These are phyloP conservation scores for Linnemannia schmuckeri DNA, from an alignment of 192 early-diverging fungal genomes.

Conservation along the genomic window DNA sequence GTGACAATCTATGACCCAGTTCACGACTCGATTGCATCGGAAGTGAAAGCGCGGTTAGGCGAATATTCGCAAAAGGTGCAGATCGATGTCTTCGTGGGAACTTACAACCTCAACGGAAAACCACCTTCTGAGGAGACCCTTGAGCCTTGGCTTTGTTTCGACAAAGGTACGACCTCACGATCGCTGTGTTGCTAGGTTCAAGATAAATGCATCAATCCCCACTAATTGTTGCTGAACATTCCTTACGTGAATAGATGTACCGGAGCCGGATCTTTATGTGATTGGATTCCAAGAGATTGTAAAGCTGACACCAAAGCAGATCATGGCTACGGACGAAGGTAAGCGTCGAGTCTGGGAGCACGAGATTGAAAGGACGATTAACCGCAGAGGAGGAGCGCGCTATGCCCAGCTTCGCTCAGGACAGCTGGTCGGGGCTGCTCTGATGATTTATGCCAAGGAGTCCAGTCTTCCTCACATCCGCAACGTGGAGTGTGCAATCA, in stretches of 20 bases:
- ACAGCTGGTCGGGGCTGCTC: slow-evolving; percentile 91
- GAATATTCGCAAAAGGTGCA: slow-evolving; percentile 72
- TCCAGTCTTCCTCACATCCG: slow-evolving; percentile 78
- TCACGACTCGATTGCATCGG: slow-evolving; percentile 57
- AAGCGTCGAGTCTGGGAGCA: slow-evolving; percentile 63
- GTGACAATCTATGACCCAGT: slow-evolving; percentile 69
- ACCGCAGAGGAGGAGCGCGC: slow-evolving; percentile 54
- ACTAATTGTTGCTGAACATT: not conserved
- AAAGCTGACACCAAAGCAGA: slow-evolving; percentile 81
- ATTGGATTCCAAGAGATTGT: slow-evolving; percentile 98
- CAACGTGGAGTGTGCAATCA: slow-evolving; percentile 84
- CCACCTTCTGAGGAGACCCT: slow-evolving; percentile 73
- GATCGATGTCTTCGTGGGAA: slow-evolving; percentile 84
- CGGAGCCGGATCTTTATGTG: slow-evolving; percentile 82
- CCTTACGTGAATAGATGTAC: slow-evolving; percentile 31
- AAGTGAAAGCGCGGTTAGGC: slow-evolving; percentile 52
- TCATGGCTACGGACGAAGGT: slow-evolving; percentile 49
- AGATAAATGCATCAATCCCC: not conserved
- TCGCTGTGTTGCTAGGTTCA: not conserved
- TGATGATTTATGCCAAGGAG: slow-evolving; percentile 89
- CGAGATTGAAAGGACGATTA: slow-evolving; percentile 64
- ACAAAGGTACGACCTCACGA: slow-evolving; percentile 34
- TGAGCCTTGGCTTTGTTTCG: slow-evolving; percentile 73
- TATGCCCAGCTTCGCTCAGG: slow-evolving; percentile 90
- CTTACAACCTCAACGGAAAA: slow-evolving; percentile 94